Conservation (phyloP, 257 asterid species). For the Salvia miltiorrhiza region DNA sequence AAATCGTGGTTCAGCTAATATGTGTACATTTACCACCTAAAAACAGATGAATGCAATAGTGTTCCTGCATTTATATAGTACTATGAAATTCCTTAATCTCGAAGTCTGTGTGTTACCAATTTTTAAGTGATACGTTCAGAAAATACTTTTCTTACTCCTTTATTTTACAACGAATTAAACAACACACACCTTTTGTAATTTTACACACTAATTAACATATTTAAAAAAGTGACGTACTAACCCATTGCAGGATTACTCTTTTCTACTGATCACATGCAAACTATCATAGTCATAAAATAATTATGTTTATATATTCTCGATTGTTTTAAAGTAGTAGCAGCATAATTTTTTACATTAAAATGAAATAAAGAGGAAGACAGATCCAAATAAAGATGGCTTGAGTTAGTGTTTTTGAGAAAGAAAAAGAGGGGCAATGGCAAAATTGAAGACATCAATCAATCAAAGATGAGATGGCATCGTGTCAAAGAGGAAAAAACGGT, state of each 20-base stretch:
- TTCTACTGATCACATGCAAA: background rate
- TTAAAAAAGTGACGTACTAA: background rate
- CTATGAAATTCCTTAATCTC: background rate
- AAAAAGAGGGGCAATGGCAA: conserved; percentile 19
- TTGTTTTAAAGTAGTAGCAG: background rate
- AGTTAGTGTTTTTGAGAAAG: background rate
- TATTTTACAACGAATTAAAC: background rate
- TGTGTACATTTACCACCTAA: background rate
- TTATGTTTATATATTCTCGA: background rate
- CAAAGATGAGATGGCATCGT: conserved; percentile 21
- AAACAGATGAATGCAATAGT: too few relatives aligned
- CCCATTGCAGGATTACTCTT: background rate
- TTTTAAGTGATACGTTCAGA: too few relatives aligned
- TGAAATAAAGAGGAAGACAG: background rate
- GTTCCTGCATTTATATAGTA: too few relatives aligned
- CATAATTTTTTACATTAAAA: background rate
- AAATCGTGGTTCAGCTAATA: too few relatives aligned
- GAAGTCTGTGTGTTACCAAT: background rate
- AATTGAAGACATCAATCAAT: conserved; percentile 32
- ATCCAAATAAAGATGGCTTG: background rate
- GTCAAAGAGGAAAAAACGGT: conserved; percentile 16
- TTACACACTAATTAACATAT: background rate
- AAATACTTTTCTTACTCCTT: background rate
- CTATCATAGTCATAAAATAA: background rate
- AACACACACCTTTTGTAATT: background rate